These are phyloP conservation scores for Rhypophila decipiens DNA, from an alignment of 495 filamentous ascomycete genomes.

Conservation along the genomic window DNA sequence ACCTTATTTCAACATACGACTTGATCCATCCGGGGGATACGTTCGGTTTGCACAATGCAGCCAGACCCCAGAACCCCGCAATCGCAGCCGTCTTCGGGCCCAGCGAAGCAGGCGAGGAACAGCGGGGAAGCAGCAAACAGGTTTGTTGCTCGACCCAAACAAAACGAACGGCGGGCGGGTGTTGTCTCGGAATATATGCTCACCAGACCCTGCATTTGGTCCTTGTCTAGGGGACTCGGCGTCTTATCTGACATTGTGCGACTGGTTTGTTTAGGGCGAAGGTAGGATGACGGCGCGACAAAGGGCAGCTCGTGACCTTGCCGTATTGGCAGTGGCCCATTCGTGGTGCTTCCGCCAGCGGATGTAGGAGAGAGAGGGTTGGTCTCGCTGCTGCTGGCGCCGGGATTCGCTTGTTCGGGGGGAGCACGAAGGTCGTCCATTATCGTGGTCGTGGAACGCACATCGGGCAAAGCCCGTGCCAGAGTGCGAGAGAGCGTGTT, in stretches of 20 bases:
- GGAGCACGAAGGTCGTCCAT: constrained; percentile 32
- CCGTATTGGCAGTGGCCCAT: constrained; percentile 21
- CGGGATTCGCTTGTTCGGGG: constrained; percentile 21
- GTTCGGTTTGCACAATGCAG: not conserved
- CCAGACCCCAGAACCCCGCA: constrained; percentile 20
- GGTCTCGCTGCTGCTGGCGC: constrained; percentile 13
- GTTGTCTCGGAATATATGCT: constrained; percentile 37
- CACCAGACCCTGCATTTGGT: constrained; percentile 91
- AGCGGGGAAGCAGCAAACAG: constrained; percentile 4
- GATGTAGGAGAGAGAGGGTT: constrained; percentile 7
- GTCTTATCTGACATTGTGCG: constrained; percentile 49
- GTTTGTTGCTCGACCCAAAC: constrained; percentile 4
- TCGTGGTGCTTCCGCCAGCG: constrained; percentile 18
- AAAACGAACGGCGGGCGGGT: constrained; percentile 6
- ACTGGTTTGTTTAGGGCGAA: constrained; percentile 57
- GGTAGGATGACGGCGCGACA: constrained; percentile 82
- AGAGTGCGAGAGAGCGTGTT: too few species aligned
- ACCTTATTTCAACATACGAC: not conserved
- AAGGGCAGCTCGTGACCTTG: constrained; percentile 49
- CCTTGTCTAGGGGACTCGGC: constrained; percentile 73
- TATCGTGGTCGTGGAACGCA: constrained; percentile 29
- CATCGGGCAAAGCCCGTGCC: constrained; percentile 17
- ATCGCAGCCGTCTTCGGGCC: constrained; percentile 10
- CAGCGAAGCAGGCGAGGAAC: not conserved
- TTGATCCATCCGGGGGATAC: not conserved